Evolutionary conservation across 2,329 filamentous ascomycete species (phyloP), one percentile per base, ranked within the genome.

Genomic region (Aspergillus udagawae): DNA sequence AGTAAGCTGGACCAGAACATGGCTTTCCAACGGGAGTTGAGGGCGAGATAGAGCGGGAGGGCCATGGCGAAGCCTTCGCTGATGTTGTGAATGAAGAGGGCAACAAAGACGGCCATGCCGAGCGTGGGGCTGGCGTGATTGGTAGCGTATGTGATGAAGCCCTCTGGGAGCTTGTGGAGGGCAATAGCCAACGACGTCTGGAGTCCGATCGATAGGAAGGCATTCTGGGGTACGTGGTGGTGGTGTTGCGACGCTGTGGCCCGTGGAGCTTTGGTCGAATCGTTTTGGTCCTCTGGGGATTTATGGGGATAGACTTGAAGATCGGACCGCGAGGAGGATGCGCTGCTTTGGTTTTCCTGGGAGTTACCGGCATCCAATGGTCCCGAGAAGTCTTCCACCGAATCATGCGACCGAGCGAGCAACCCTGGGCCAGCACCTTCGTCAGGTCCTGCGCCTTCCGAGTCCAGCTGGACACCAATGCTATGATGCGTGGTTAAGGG

Each of bases 41-140:
- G 84, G 1, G 94, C 94, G 67, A 99, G 89, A 74, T 96, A 99
- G 0, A 99, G 81, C 0, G 94, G 94, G 0, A 99, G 78, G 0
- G 92, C 91, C 83, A 99, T 89, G 60, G 92, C 91, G 71, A 97
- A 97, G 1, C 94, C 94, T 77, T 99, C 94, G 28, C 91, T 92
- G 68, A 99, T 96, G 77, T 97, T 99, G 81, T 99, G 94, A 58
- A 99, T 93, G 70, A 96, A 96, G 7, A 99, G 83, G 0, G 94
- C 93, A 73, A 97, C 84, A 77, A 99, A 99, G 54, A 99, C 91
- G 53, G 90, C 89, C 74, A 96, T 86, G 21, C 94, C 94, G 0
- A 99, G 84, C 0, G 83, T 81, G 0, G 94, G 92, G 71, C 92
- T 97, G 12, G 92, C 93, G 71, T 99, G 94, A 74, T 97, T 99